These are phyloP conservation scores for Phytophthora pluvialis DNA, from an alignment of 352 stramenopile genomes.

Conservation along the genomic window DNA sequence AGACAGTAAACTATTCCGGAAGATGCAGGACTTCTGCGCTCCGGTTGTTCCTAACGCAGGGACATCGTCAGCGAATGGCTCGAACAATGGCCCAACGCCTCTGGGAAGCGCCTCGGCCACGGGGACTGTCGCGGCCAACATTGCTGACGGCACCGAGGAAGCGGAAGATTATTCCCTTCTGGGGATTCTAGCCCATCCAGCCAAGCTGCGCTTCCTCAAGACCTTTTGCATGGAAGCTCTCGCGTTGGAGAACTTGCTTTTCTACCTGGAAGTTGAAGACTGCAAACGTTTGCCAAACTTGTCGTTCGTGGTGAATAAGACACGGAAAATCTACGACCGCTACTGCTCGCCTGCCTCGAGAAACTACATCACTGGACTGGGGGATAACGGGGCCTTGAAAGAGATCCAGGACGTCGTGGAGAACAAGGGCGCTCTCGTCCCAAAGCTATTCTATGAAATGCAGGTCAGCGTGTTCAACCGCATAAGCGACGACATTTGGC, in stretches of 20 bases:
- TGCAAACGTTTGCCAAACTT: constrained; percentile 85
- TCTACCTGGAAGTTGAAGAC: constrained; percentile 87
- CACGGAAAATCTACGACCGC: constrained; percentile 79
- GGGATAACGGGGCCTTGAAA: constrained; percentile 32
- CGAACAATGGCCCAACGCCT: constrained; percentile 4
- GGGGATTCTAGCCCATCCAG: constrained; percentile 69
- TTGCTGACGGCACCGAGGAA: constrained; percentile 27
- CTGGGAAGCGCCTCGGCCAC: constrained; percentile 19
- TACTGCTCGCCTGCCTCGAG: constrained; percentile 63
- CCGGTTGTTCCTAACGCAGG: constrained; percentile 29
- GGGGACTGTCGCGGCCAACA: constrained; percentile 25
- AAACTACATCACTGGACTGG: constrained; percentile 54
- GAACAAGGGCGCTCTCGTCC: constrained; percentile 49
- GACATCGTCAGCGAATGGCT: not conserved
- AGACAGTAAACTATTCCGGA: constrained; percentile 76
- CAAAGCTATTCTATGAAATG: constrained; percentile 77
- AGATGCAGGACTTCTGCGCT: constrained; percentile 80
- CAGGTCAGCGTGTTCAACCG: constrained; percentile 60
- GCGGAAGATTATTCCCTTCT: constrained; percentile 68
- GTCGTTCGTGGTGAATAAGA: constrained; percentile 82
- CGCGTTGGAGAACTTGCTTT: constrained; percentile 83
- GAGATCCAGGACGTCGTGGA: constrained; percentile 63
- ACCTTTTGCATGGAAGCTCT: constrained; percentile 88
- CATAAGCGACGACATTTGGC: constrained; percentile 80
- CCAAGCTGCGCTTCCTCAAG: constrained; percentile 85